These are phyloP conservation scores for Xylaria acuta DNA, from an alignment of 495 filamentous ascomycete genomes.

Conservation along the genomic window DNA sequence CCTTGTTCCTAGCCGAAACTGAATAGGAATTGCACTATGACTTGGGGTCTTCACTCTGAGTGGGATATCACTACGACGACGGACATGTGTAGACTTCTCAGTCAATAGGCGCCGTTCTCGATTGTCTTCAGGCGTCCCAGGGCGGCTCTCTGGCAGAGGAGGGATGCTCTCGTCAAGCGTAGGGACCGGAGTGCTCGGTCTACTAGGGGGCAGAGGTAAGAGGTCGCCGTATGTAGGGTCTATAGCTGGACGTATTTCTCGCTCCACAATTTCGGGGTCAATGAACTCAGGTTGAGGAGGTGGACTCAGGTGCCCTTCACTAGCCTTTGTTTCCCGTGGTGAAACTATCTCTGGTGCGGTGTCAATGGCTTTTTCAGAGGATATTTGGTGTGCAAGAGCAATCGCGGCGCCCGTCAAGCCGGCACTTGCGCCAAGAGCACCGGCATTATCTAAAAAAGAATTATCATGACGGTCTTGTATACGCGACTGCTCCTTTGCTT, in stretches of 20 bases:
- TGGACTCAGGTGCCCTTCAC: slow-evolving; percentile 33
- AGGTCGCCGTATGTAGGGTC: slow-evolving; percentile 63
- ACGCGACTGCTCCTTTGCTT: slow-evolving; percentile 36
- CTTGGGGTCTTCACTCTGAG: slow-evolving; percentile 50
- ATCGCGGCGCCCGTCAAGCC: slow-evolving; percentile 56
- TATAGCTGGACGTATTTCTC: slow-evolving; percentile 61
- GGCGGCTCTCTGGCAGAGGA: slow-evolving; percentile 58
- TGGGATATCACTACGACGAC: slow-evolving; percentile 48
- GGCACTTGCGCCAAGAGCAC: slow-evolving; percentile 66
- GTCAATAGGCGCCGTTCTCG: slow-evolving; percentile 34
- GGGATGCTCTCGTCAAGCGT: slow-evolving; percentile 47
- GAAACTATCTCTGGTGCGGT: slow-evolving; percentile 37
- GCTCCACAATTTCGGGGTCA: slow-evolving; percentile 58
- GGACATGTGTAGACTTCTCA: slow-evolving; percentile 40
- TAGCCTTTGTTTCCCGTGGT: slow-evolving; percentile 26
- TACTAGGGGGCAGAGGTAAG: slow-evolving; percentile 60
- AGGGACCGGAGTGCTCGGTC: slow-evolving; percentile 51
- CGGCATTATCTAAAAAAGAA: slow-evolving; percentile 71
- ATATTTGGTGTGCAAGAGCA: slow-evolving; percentile 50
- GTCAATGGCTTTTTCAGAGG: slow-evolving; percentile 51
- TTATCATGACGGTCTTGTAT: slow-evolving; percentile 44
- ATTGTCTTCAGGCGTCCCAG: slow-evolving; percentile 52
- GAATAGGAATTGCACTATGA: slow-evolving; percentile 58
- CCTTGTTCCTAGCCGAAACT: slow-evolving; percentile 53
- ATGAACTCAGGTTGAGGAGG: slow-evolving; percentile 44